Evolutionary conservation across 495 filamentous ascomycete genomes (phyloP).

Genomic region (Aspergillus wentii): DNA sequence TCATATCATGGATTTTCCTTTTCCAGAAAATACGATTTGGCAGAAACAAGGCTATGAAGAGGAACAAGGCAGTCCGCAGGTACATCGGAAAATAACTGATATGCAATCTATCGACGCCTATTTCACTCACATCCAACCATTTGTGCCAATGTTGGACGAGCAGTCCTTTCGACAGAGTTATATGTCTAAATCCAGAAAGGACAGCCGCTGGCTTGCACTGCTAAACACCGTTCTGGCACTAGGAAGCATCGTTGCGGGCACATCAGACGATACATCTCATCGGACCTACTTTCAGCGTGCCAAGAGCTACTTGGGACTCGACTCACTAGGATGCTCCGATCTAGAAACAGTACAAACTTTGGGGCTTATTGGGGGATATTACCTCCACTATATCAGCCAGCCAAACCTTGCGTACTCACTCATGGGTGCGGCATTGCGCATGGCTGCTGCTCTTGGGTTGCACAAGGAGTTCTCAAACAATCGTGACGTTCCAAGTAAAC

Average conservation of each 20-base stretch:
- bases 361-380: conserved; percentile 68
- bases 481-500: conserved; percentile 31
- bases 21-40: conserved; percentile 21
- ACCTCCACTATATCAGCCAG: conserved; percentile 74
- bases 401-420: conserved; percentile 62
- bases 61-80: conserved; percentile 23
- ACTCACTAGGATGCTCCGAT: conserved; percentile 50
- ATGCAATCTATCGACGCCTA: conserved; percentile 68
- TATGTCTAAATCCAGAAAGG: conserved; percentile 58
- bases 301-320: conserved; percentile 63
- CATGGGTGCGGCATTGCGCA: conserved; percentile 38
- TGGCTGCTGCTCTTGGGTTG: conserved; percentile 53
- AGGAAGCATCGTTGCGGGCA: conserved; percentile 66
- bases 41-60: conserved; percentile 18
- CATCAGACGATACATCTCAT: conserved; percentile 66
- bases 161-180: conserved; percentile 68
- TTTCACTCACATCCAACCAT: conserved; percentile 70
- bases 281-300: conserved; percentile 67
- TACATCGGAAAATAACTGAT: conserved; percentile 28
- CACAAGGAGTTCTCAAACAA: conserved; percentile 61
- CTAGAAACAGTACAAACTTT: conserved; percentile 69
- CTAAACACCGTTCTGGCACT: conserved; percentile 80
- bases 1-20: conserved; percentile 11
- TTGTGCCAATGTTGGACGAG: conserved; percentile 75
- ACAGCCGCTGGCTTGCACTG: conserved; percentile 69